These are phyloP conservation scores for Trypanosoma avium DNA, from an alignment of 208 protist genomes.

Conservation along the genomic window DNA sequence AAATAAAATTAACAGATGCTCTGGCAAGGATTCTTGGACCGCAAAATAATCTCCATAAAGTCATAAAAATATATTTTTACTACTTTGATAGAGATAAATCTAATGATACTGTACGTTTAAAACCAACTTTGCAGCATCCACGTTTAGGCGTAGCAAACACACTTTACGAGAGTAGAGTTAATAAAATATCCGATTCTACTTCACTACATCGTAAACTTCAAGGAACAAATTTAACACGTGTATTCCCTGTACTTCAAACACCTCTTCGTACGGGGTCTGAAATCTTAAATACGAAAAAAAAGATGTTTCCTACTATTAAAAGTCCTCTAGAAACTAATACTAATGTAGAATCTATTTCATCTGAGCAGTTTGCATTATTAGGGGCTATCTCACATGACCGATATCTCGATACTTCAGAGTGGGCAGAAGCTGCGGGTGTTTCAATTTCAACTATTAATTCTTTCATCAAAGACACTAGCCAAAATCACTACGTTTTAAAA, in stretches of 20 bases:
- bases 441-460: not conserved
- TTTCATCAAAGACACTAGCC: constrained; percentile 1
- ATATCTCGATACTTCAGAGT: constrained; percentile 17
- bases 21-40: constrained; percentile 40
- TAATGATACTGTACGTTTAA: constrained; percentile 44
- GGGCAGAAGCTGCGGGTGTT: constrained; percentile 4
- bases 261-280: constrained; percentile 16
- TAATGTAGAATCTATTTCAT: not conserved
- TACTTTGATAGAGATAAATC: constrained; percentile 61
- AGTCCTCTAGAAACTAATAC: not conserved
- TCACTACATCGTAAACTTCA: constrained; percentile 15
- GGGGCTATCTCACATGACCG: constrained; percentile 14
- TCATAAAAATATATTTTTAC: constrained; percentile 70
- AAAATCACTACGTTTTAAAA: constrained; percentile 20
- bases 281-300: not conserved
- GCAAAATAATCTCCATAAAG: constrained; percentile 43
- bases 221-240: constrained; percentile 25
- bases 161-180: constrained; percentile 41
- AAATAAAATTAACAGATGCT: constrained; percentile 52
- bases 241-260: constrained; percentile 33
- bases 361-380: constrained; percentile 16
- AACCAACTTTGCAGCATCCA: constrained; percentile 36
- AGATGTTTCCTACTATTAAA: not conserved
- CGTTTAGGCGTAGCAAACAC: constrained; percentile 47
- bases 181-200: constrained; percentile 24